Base-by-base conservation (phyloP, 1,139 yeast genomes). In the Geotrichum reessii region DNA sequence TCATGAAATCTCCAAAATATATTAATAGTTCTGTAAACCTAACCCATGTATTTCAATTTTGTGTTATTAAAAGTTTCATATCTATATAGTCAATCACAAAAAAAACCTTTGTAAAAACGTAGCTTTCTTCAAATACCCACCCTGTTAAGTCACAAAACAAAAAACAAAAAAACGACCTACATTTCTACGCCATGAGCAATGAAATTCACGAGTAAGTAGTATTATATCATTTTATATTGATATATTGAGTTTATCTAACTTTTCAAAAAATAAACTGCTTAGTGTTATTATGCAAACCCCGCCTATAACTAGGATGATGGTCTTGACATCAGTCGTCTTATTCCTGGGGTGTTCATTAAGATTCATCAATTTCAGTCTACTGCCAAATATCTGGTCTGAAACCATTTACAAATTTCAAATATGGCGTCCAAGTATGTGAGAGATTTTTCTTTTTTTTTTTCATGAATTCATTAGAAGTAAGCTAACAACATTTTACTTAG, bases 351-450 rank as follows among this genome's bases (percentile, higher is more conserved):
- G 64, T 7, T 54, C 64, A 11, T 47, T 66, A 49, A 57, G 61
- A 24, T 49, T 69, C 52, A 55, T 68, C 5, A 60, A 62, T 28
- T 60, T 63, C 1, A 46, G 47, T 33, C 58, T 59, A 46, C 55
- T 71, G 25, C 56, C 68, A 56, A 68, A 70, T 57, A 56, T 62
- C 58, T 72, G 74, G 74, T 65, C 68, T 14, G 53, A 50, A 47
- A 65, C 69, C 4, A 33, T 69, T 14, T 58, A 56, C 14, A 62
- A 62, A 33, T 52, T 65, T 1, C 72, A 72, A 49, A 22, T 72
- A 53, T 72, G 75, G 75, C 63, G 75, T 33, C 73, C 71, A 7
- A 42, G 73, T 69, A 65, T 27, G 72, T 62, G n/a, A 12, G 14
- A n/a, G 28, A 5, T 25, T 25, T 25, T 25, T 25, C 7, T 25